A percentile compares a stretch with the other conserved stretches of the same genome.
These are phyloP conservation scores for Exophiala xenobiotica DNA, from an alignment of 2,329 filamentous ascomycete species.

Conservation along the genomic window DNA sequence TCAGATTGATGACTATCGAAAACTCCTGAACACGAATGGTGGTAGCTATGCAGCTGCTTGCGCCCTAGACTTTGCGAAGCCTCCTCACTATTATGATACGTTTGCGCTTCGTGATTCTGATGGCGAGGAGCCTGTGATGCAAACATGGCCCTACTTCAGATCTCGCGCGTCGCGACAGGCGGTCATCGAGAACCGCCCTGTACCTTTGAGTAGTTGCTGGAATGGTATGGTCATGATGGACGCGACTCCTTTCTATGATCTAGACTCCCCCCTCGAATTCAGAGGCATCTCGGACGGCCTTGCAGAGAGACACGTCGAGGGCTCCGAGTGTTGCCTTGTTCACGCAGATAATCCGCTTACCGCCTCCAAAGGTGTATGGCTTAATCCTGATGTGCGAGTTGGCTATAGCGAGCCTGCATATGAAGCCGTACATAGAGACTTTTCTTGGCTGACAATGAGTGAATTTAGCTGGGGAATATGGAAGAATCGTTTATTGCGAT, in stretches of 20 bases:
- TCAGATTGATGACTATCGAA: too few species aligned
- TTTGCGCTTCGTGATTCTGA: neutral
- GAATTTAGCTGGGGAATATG: too few species aligned
- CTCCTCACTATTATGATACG: constrained; percentile 53
- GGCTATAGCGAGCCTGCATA: constrained; percentile 36
- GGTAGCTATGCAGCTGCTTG: neutral
- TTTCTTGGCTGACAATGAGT: too few species aligned
- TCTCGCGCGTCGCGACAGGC: neutral
- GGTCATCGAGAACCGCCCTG: neutral
- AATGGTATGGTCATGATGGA: constrained; percentile 37
- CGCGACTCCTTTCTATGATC: constrained; percentile 52
- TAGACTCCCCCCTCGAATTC: constrained; percentile 49
- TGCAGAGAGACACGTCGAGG: constrained; percentile 57
- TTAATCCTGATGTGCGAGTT: constrained; percentile 40
- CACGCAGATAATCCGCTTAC: constrained; percentile 39
- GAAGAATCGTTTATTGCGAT: too few species aligned
- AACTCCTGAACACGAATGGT: neutral
- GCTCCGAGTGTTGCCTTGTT: constrained; percentile 69
- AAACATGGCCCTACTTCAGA: neutral
- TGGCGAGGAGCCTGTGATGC: neutral
- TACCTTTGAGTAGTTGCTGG: neutral
- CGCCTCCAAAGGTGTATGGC: constrained; percentile 33
- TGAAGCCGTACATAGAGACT: too few species aligned
- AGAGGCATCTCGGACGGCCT: constrained; percentile 63
- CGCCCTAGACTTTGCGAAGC: constrained; percentile 33